Percentiles rank a stretch among this genome's conserved stretches.
phyloP scores from a whole-genome alignment of 129 eudicot genomes.

The Sambucus nigra region DNA sequence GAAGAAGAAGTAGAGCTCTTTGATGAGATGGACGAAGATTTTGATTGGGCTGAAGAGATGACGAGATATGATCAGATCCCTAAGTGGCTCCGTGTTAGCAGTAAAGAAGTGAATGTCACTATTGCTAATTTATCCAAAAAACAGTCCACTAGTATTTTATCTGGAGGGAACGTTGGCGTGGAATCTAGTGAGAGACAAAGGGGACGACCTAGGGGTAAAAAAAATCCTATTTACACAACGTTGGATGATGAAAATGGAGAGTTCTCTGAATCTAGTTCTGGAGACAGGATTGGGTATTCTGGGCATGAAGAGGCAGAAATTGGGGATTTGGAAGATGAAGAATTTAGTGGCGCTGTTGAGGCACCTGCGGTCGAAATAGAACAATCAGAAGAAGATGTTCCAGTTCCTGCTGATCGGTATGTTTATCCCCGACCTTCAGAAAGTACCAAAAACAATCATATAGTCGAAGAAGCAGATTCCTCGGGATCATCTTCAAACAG shows the following conservation, averaged over 20 bases:
- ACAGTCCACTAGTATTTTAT: conserved; percentile 34
- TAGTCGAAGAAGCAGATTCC: conserved; percentile 59
- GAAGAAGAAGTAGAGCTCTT: conserved; percentile 91
- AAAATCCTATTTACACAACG: conserved; percentile 65
- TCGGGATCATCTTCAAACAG: conserved; percentile 78
- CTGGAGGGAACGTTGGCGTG: conserved; percentile 29
- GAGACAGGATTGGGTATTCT: conserved; percentile 46
- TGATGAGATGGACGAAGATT: conserved; percentile 97
- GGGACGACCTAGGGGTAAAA: conserved; percentile 64
- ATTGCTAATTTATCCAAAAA: conserved; percentile 57
- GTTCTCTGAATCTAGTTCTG: conserved; percentile 76
- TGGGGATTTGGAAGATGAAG: conserved; percentile 81
- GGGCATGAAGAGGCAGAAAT: conserved; percentile 54
- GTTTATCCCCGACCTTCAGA: conserved; percentile 42
- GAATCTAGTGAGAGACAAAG: conserved; percentile 40
- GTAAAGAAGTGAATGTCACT: conserved; percentile 55
- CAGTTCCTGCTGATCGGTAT: conserved; percentile 34
- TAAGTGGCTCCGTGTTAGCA: conserved; percentile 71
- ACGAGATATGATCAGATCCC: conserved; percentile 77
- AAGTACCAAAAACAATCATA: conserved; percentile 22
- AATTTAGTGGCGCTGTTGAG: conserved; percentile 29
- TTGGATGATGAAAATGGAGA: conserved; percentile 76
- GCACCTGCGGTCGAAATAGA: conserved; percentile 32
- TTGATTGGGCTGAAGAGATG: conserved; percentile 91
- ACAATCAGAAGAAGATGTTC: conserved; percentile 54